Evolutionary conservation across 768 basidiomycete genomes (phyloP), one percentile per base, ranked within the genome.

Genomic region (Tylopilus subfusipes): DNA sequence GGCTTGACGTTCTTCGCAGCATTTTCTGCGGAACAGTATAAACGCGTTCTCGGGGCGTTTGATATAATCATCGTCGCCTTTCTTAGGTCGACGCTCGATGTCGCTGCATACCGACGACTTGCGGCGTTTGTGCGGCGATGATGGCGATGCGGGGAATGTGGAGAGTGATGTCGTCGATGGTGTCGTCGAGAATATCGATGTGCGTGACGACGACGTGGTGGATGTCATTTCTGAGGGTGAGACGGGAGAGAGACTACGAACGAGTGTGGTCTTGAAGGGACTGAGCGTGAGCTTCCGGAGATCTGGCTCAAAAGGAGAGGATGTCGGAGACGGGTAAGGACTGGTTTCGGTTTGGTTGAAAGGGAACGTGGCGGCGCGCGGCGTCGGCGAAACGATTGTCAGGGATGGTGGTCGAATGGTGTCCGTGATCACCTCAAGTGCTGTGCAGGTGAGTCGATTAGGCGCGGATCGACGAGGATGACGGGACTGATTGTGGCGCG

Each of bases 21-120:
- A 88, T 63, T 86, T 83, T 62, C 87, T 80, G 51, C 88, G 82
- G 80, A 90, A 90, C 52, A 90, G 79, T 68, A 90, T 90, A 76
- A 90, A 90, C 9, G 88, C 88, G 64, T 90, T 90, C 73, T 88
- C 86, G 2, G 88, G 88, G 40, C 88, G 83, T 71, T 89, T 89
- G 75, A 90, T 83, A 65, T 90, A 90, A 69, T 88, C 86, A 46
- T 86, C 86, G 70, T 90, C 88, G 61, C 88, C 88, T 75, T 85
- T 78, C 69, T 75, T 77, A 10, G 78, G 71, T 53, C 71, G 61
- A 59, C 81, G 81, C 56, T 84, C 83, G 63, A 73, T 63, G 50
- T 68, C 73, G 68, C 76, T 76, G 64, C 68, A 76, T 63, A 72
- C 72, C 48, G 73, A 77, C 42, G 76, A 76, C 51, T 81, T 83